Conservation (phyloP, 345 rosid genomes). For the Bruguiera parviflora region DNA sequence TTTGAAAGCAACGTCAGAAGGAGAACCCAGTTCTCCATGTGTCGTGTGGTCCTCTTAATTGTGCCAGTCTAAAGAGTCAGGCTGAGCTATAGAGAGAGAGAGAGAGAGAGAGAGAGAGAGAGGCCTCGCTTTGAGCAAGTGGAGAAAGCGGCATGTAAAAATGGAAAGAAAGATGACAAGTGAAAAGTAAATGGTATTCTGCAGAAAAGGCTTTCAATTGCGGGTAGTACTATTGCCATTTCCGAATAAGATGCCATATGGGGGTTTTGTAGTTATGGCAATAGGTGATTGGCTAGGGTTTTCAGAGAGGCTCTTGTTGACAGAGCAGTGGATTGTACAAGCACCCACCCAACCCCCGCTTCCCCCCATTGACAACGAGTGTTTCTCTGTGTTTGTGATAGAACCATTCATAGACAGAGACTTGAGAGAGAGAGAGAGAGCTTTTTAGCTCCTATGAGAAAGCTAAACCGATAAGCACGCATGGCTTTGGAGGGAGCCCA, state of each 20-base stretch:
- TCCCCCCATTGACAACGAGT: conserved; percentile 17
- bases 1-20: conserved; percentile 73
- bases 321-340: conserved; percentile 9
- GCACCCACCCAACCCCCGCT: conserved; percentile 15
- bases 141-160: conserved; percentile 27
- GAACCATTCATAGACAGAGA: background rate
- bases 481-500: conserved; percentile 21
- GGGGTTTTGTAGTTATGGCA: conserved; percentile 15
- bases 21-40: conserved; percentile 41
- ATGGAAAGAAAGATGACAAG: conserved; percentile 47
- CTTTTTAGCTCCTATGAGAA: conserved; percentile 18
- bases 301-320: conserved; percentile 4
- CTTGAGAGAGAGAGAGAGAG: conserved; percentile 1
- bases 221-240: conserved; percentile 14
- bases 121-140: conserved; percentile 6
- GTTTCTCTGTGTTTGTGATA: background rate
- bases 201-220: background rate
- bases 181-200: conserved; percentile 17
- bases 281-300: conserved; percentile 29
- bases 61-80: conserved; percentile 46
- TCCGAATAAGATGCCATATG: conserved; percentile 16
- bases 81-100: conserved; percentile 35
- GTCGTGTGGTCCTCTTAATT: conserved; percentile 72
- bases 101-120: conserved; percentile 15
- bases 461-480: conserved; percentile 65